Evolutionary conservation across 176 grass and related monocot species (phyloP).

Genomic region (Avena insularis): DNA sequence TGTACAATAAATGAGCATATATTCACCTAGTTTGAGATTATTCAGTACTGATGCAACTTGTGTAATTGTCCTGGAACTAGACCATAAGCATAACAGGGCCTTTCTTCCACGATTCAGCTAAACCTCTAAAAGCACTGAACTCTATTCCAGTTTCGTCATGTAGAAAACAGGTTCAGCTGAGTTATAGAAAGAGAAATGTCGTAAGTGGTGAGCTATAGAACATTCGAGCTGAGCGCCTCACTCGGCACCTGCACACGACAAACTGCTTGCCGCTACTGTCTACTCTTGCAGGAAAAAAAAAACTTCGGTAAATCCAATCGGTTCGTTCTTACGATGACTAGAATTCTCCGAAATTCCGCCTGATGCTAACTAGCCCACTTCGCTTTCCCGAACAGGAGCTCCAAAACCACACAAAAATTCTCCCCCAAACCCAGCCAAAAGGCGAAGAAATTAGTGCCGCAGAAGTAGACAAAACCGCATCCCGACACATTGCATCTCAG

Average conservation of each 20-base stretch:
- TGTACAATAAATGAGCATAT: not conserved
- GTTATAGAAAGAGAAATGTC: not conserved
- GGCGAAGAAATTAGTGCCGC: not conserved
- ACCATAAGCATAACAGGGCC: constrained; percentile 1
- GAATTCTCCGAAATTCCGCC: constrained; percentile 2
- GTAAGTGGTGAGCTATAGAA: not conserved
- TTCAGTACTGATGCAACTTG: constrained; percentile 13
- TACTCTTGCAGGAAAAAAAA: constrained; percentile 7
- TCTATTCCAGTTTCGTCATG: constrained; percentile 8
- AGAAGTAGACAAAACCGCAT: constrained; percentile 46
- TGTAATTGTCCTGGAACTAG: constrained; percentile 15
- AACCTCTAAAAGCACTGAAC: constrained; percentile 22
- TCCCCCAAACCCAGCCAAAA: constrained; percentile 52
- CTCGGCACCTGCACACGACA: not conserved
- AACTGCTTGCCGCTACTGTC: constrained; percentile 11
- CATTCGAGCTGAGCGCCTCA: not conserved
- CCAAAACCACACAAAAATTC: constrained; percentile 47
- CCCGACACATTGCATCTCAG: constrained; percentile 45
- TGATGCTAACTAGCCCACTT: constrained; percentile 32
- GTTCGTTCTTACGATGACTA: not conserved
- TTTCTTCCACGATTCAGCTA: constrained; percentile 20
- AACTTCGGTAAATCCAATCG: constrained; percentile 1
- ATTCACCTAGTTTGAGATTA: not conserved
- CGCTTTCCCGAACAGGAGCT: constrained; percentile 33
- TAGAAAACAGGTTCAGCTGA: constrained; percentile 9